Base-by-base conservation (phyloP, 2,329 filamentous ascomycete species). In the Exophiala sp. region DNA sequence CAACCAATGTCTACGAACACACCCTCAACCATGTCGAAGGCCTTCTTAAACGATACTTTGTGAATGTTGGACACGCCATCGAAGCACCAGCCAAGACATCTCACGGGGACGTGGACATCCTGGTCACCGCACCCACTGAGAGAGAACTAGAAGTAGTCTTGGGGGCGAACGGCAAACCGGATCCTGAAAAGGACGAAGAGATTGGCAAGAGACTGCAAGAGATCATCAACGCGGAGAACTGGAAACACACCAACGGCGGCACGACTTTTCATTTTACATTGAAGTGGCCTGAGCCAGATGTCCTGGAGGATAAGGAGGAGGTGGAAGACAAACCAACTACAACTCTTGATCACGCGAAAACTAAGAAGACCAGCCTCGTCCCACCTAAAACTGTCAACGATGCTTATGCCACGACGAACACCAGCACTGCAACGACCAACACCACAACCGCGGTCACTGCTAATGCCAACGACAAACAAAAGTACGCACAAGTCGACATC, bases 101-200 rank as follows among this genome's bases (percentile, higher is more conserved):
- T 61, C 79, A 83, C 63, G 89, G 89, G 16, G 89, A 94, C 60
- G 72, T 95, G 35, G 89, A 94, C 68, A 75, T 91, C 54, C 68
- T 90, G 1, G 77, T 89, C 2, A 83, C 85, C 0, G 65, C 70
- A 5, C 67, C 68, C 1, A 62, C 62, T 36, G 72, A 75, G 2
- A 29, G 24, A 29, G 3, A 8, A 29, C 24, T 24, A 38, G 14
- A 47, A 34, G n/a, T 4, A 33, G 18, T 21, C 7, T 9, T 12
- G 5, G 16, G 35, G 20, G 9, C 12, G 36, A 24, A 16, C 14
- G 60, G 24, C 24, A 29, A 29, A 4, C 24, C 24, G 7, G 24
- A 29, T 3, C 7, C 6, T 63, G 66, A 38, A 29, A n/a, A 24
- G 3, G 46, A 18, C 59, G 34, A 58, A 62, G 2, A 49, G 63